Conservation (phyloP, 495 filamentous ascomycete genomes). For the Aspergillus ellipticus region DNA sequence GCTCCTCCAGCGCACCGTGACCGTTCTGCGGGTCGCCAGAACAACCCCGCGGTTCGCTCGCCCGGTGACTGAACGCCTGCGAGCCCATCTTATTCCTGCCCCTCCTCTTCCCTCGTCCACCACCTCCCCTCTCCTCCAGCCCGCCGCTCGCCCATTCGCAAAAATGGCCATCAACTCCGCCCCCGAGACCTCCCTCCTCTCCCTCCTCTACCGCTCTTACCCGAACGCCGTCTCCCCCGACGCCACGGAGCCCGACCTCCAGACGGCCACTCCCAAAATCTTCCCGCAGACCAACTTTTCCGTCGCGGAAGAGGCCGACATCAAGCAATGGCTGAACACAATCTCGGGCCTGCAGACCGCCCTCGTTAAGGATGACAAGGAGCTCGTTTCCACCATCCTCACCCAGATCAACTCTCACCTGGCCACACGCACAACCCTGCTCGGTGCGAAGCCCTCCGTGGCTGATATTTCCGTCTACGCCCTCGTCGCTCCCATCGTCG, state of each 20-base stretch:
- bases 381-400: slow-evolving; percentile 50
- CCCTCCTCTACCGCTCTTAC: slow-evolving; percentile 53
- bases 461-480: slow-evolving; percentile 87
- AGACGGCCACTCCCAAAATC: slow-evolving; percentile 50
- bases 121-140: slow-evolving; percentile 19
- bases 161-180: slow-evolving; percentile 49
- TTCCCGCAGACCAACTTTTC: slow-evolving; percentile 69
- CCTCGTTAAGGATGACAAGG: slow-evolving; percentile 55
- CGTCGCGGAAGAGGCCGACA: slow-evolving; percentile 73
- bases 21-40: slow-evolving; percentile 33
- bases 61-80: slow-evolving; percentile 4
- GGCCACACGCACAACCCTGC: slow-evolving; percentile 79
- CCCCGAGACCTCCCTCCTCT: slow-evolving; percentile 48
- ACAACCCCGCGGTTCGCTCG: slow-evolving; percentile 33
- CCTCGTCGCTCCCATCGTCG: slow-evolving; percentile 71
- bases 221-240: slow-evolving; percentile 45
- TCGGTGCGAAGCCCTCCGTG: slow-evolving; percentile 85
- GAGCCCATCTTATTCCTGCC: slow-evolving; percentile 29
- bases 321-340: slow-evolving; percentile 80
- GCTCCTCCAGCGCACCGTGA: slow-evolving; percentile 20
- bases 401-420: slow-evolving; percentile 80
- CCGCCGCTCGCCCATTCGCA: slow-evolving; percentile 19
- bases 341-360: slow-evolving; percentile 62
- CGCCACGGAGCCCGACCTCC: slow-evolving; percentile 48
- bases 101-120: slow-evolving; percentile 33